phyloP scores from a whole-genome alignment of 768 basidiomycete genomes.

The Tricholoma matsutake region DNA sequence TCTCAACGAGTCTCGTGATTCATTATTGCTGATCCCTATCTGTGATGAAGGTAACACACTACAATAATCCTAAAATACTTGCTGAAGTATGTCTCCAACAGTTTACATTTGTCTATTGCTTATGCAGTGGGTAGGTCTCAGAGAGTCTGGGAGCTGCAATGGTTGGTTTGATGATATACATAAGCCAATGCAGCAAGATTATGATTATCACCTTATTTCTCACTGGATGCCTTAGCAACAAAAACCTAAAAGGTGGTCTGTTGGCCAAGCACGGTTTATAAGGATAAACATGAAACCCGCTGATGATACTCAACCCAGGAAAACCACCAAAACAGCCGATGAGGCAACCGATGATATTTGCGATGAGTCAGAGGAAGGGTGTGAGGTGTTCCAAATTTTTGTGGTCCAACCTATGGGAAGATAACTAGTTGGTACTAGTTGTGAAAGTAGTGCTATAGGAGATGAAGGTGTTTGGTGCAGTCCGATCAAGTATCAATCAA shows the following conservation, averaged over 20 bases:
- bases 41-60: slow-evolving; percentile 63
- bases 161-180: slow-evolving; percentile 90
- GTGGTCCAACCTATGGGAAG: too few relatives aligned
- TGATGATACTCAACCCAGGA: too few relatives aligned
- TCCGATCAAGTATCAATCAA: too few relatives aligned
- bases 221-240: slow-evolving; percentile 42
- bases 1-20: background rate
- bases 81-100: slow-evolving; percentile 59
- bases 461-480: too few relatives aligned
- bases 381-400: too few relatives aligned
- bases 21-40: background rate
- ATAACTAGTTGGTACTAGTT: too few relatives aligned
- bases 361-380: too few relatives aligned
- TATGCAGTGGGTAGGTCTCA: slow-evolving; percentile 50
- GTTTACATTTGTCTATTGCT: slow-evolving; percentile 7
- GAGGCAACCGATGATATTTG: too few relatives aligned
- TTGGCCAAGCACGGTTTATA: slow-evolving; percentile 68
- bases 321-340: too few relatives aligned
- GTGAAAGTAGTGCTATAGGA: too few relatives aligned
- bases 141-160: slow-evolving; percentile 88
- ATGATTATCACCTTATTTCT: slow-evolving; percentile 1
- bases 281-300: too few relatives aligned
- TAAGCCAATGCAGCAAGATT: slow-evolving; percentile 33
- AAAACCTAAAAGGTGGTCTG: slow-evolving; percentile 67
- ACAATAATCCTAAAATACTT: slow-evolving; percentile 89